Conservation (phyloP, 305 asterid genomes). For the Fraxinus paxiana region DNA sequence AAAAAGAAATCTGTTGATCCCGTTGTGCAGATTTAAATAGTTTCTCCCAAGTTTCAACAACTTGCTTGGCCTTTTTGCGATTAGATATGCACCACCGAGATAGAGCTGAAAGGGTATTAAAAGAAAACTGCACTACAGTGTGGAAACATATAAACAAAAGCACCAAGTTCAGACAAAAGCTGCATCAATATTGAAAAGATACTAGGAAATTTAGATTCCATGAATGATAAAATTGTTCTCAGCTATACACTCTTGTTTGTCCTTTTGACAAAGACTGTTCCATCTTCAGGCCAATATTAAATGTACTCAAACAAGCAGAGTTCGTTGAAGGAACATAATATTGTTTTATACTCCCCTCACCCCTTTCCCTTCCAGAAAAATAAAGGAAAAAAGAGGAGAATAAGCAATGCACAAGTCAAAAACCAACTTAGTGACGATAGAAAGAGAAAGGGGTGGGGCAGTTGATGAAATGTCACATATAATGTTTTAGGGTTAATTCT, state of each 20-base stretch:
- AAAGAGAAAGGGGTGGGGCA: background rate
- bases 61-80: constrained; percentile 82
- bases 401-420: background rate
- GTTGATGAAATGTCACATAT: background rate
- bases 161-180: constrained; percentile 17
- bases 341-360: background rate
- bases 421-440: background rate
- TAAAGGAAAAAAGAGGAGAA: background rate
- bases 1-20: constrained; percentile 73
- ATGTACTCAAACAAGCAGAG: background rate
- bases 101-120: constrained; percentile 65
- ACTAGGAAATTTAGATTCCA: background rate
- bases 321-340: background rate
- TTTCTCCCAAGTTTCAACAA: constrained; percentile 87
- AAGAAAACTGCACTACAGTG: constrained; percentile 22
- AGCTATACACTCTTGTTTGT: background rate
- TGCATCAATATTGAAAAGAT: background rate
- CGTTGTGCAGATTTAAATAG: constrained; percentile 62
- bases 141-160: constrained; percentile 19
- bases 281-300: background rate
- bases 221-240: constrained; percentile 13
- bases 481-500: background rate
- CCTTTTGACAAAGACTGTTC: background rate
- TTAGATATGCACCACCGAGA: constrained; percentile 79
- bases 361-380: background rate